Evolutionary conservation across 2,329 filamentous ascomycete species (phyloP).

Genomic region (Trichoderma sp.): DNA sequence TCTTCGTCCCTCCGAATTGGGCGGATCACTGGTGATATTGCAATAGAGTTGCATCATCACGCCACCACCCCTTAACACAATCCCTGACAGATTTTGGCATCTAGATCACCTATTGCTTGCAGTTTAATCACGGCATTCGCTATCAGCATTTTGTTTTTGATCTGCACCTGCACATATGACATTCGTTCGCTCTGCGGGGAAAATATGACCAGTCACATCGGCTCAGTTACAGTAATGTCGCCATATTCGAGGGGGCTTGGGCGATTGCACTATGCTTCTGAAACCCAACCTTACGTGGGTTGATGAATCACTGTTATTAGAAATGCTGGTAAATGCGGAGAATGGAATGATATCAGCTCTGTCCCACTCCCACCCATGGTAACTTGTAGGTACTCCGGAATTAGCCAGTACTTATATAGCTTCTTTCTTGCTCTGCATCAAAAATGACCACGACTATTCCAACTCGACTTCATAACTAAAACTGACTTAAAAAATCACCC

Average conservation of each 20-base stretch:
- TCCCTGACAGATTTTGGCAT: background rate
- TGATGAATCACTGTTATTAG: background rate
- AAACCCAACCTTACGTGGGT: background rate
- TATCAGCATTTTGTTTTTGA: background rate
- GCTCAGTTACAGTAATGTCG: background rate
- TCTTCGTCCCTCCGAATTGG: background rate
- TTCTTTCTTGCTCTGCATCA: background rate
- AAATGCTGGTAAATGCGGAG: background rate
- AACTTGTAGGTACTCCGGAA: background rate
- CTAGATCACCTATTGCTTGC: background rate
- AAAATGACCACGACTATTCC: background rate
- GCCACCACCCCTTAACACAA: background rate
- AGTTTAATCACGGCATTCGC: background rate
- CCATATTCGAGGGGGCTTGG: background rate
- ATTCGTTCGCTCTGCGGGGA: background rate
- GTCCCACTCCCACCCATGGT: too few relatives aligned
- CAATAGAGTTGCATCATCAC: conserved; percentile 13
- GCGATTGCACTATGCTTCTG: background rate
- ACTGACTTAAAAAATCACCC: too few relatives aligned
- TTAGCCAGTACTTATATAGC: background rate
- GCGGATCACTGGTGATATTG: background rate
- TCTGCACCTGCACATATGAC: background rate
- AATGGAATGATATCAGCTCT: background rate
- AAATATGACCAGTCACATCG: background rate
- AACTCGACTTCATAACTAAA: background rate